Conservation (phyloP, 2,329 filamentous ascomycete species). For the Penicillium sumatraense region DNA sequence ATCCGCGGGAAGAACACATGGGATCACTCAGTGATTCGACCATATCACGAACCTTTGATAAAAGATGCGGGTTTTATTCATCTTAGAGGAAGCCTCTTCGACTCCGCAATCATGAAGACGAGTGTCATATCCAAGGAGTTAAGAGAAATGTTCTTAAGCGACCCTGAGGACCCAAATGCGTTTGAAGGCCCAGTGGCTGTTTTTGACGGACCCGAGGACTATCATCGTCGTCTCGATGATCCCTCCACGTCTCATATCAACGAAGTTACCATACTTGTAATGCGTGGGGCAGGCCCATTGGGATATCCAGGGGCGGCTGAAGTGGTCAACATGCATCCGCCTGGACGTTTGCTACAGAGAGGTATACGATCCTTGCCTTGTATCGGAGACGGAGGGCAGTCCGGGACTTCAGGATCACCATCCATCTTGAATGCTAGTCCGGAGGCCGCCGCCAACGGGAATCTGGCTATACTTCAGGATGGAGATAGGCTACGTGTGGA, state of each 20-base stretch:
- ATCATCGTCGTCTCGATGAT: constrained; percentile 51
- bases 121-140: constrained; percentile 56
- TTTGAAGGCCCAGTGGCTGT: constrained; percentile 55
- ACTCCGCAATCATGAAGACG: constrained; percentile 60
- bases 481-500: constrained; percentile 58
- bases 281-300: constrained; percentile 55
- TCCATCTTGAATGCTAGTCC: constrained; percentile 62
- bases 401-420: constrained; percentile 59
- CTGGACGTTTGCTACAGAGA: constrained; percentile 49
- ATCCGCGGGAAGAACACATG: constrained; percentile 47
- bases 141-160: constrained; percentile 47
- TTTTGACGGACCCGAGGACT: constrained; percentile 59
- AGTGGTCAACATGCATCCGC: constrained; percentile 59
- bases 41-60: constrained; percentile 53
- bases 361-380: constrained; percentile 55
- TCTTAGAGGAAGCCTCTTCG: constrained; percentile 53
- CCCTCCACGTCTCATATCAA: too few species aligned
- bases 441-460: constrained; percentile 60
- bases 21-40: constrained; percentile 55
- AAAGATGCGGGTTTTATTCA: constrained; percentile 58
- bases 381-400: constrained; percentile 61
- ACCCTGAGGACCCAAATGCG: constrained; percentile 54
- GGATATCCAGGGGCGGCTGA: constrained; percentile 58
- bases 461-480: constrained; percentile 56
- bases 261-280: too few species aligned